Conservation (phyloP, 805 yeast species). For the Priceomyces medius region DNA sequence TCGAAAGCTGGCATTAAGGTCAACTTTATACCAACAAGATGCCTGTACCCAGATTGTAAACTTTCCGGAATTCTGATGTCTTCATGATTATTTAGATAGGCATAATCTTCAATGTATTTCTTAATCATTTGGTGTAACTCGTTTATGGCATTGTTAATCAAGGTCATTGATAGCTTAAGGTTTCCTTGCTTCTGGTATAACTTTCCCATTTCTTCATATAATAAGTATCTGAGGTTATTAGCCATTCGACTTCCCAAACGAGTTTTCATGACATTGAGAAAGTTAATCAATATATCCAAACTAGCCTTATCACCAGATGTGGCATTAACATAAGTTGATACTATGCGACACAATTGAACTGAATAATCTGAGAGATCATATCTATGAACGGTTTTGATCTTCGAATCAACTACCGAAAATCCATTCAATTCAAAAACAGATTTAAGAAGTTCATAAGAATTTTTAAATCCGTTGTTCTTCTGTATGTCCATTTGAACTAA, state of each 20-base stretch:
- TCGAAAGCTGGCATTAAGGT: constrained; percentile 8
- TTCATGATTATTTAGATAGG: constrained; percentile 10
- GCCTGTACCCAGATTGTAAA: constrained; percentile 18
- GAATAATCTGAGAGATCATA: constrained; percentile 16
- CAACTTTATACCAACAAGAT: constrained; percentile 17
- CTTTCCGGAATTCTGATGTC: constrained; percentile 16
- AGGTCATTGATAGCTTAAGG: constrained; percentile 17
- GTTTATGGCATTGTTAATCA: constrained; percentile 24
- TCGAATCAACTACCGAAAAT: constrained; percentile 12
- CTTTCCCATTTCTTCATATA: constrained; percentile 29
- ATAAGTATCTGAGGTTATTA: constrained; percentile 21
- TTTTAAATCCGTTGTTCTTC: constrained; percentile 12
- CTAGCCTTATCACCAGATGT: constrained; percentile 14
- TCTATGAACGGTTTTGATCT: constrained; percentile 2
- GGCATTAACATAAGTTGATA: constrained; percentile 22
- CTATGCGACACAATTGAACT: constrained; percentile 23
- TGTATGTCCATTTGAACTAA: constrained; percentile 19
- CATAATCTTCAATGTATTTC: constrained; percentile 17
- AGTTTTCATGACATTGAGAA: constrained; percentile 26
- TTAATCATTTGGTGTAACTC: constrained; percentile 20
- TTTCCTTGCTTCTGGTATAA: constrained; percentile 26
- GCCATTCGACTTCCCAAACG: constrained; percentile 21
- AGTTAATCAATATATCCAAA: constrained; percentile 26
- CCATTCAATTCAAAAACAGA: constrained; percentile 34
- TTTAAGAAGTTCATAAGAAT: constrained; percentile 19